Base-by-base conservation (phyloP, 1,284 basidiomycete genomes). In the Veloboletus limbatus region DNA sequence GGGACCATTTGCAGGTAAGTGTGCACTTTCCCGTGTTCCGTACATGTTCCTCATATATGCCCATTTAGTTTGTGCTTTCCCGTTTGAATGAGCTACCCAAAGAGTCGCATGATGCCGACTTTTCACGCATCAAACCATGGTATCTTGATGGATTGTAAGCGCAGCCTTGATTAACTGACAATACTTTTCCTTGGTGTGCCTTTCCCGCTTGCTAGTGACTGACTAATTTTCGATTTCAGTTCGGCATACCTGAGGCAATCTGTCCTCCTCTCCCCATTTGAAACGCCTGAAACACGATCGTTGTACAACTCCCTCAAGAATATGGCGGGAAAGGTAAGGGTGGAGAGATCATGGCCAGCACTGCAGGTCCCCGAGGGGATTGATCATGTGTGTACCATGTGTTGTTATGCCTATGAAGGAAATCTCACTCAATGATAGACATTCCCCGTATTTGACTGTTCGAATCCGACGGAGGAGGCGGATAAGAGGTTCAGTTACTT, bases 61-160 rank as follows among this genome's bases (percentile, higher is more conserved):
- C 20, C 8, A 40, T 51, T 9, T 35, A 97, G 92, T 97, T 92
- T 63, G 80, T 97, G 35, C 74, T 98, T 54, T 81, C 79, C 3
- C 78, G 88, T 49, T 68, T 98, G 40, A 98, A 97, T 69, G 77
- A 85, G 55, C 76, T 98, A 18, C 97, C 97, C 0, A 90, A 92
- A 57, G 88, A 93, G 60, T 92, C 93, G 6, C 92, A 88, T 57
- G 90, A 97, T 47, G 85, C 92, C 20, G 97, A 99, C 69, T 98
- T 99, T 69, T 95, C 93, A 6, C 81, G 97, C 16, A 90, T 98
- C 58, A 97, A 97, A 71, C 90, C 92, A 3, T 99, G 94, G 93
- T 98, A 96, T 67, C 79, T 99, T 9, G 96, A 99, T 60, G 87
- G 86, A 60, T 79, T 92, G 85, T 95, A 70, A 64, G 89, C 8